Conservation (phyloP, 140 eudicot species). For the Flaveria floridana region DNA sequence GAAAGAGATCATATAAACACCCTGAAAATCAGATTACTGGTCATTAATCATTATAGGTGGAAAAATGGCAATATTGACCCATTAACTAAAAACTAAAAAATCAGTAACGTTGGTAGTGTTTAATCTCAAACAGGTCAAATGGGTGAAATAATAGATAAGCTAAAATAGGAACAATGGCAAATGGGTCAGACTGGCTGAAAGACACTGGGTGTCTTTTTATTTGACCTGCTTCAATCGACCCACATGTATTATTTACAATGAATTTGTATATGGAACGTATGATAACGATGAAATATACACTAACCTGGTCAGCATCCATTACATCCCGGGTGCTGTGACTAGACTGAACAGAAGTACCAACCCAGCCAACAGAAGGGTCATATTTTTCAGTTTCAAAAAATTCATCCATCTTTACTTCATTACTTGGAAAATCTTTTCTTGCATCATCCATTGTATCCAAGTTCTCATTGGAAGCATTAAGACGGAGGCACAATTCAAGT, state of each 20-base stretch:
- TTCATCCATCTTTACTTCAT: conserved; percentile 44
- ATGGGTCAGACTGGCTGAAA: not conserved
- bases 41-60: not conserved
- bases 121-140: conserved; percentile 1
- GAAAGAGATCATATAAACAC: not conserved
- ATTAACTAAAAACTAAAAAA: not conserved
- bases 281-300: not conserved
- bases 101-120: not conserved
- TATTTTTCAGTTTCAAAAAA: conserved; percentile 57
- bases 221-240: not conserved
- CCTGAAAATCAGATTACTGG: not conserved
- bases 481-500: conserved; percentile 70
- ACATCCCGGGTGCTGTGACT: conserved; percentile 19
- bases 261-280: not conserved
- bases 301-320: conserved; percentile 42
- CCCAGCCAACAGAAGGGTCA: conserved; percentile 50
- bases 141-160: not conserved
- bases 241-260: not conserved
- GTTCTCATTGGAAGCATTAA: conserved; percentile 36
- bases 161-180: not conserved
- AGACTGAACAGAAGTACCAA: conserved; percentile 32
- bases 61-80: not conserved
- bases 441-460: conserved; percentile 35
- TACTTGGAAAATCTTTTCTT: conserved; percentile 22
- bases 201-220: not conserved